Percentiles rank a stretch among this genome's conserved stretches.
phyloP scores from a whole-genome alignment of 2,329 filamentous ascomycete species.

The Aphanoascus verrucosus region DNA sequence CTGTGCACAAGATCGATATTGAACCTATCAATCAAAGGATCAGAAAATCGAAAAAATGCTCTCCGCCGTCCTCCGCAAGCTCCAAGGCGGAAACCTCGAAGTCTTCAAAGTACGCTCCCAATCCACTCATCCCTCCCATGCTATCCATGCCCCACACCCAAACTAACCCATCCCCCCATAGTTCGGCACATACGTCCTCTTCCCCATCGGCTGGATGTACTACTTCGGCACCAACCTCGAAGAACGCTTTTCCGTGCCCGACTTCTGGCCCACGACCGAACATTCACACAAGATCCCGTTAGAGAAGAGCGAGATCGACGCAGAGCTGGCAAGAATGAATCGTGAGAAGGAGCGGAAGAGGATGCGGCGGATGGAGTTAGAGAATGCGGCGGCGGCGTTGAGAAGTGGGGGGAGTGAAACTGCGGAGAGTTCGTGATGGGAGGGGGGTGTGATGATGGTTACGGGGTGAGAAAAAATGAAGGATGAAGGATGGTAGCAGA shows the following conservation, averaged over 20 bases:
- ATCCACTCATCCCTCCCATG: background rate
- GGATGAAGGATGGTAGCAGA: background rate
- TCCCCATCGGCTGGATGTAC: conserved; percentile 98
- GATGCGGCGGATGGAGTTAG: conserved; percentile 20
- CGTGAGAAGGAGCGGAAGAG: conserved; percentile 40
- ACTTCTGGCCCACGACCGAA: conserved; percentile 76
- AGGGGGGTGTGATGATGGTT: background rate
- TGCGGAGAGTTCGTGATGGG: background rate
- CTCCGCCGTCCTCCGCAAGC: conserved; percentile 35
- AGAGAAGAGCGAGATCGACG: conserved; percentile 53
- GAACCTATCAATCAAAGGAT: background rate
- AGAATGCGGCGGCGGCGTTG: conserved; percentile 11
- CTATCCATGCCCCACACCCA: background rate
- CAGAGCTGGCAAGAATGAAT: conserved; percentile 62
- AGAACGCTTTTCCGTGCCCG: conserved; percentile 72
- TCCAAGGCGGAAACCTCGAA: conserved; percentile 84
- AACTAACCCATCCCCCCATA: conserved; percentile 29
- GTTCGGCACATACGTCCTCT: conserved; percentile 99
- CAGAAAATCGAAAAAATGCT: conserved; percentile 23
- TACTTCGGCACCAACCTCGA: conserved; percentile 99
- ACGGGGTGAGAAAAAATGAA: background rate
- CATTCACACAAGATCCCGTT: conserved; percentile 45
- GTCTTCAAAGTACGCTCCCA: conserved; percentile 66
- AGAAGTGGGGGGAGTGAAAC: background rate
- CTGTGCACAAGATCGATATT: too few species aligned